Conservation (phyloP, 1,139 yeast genomes). For the Pichia kudriavzevii region DNA sequence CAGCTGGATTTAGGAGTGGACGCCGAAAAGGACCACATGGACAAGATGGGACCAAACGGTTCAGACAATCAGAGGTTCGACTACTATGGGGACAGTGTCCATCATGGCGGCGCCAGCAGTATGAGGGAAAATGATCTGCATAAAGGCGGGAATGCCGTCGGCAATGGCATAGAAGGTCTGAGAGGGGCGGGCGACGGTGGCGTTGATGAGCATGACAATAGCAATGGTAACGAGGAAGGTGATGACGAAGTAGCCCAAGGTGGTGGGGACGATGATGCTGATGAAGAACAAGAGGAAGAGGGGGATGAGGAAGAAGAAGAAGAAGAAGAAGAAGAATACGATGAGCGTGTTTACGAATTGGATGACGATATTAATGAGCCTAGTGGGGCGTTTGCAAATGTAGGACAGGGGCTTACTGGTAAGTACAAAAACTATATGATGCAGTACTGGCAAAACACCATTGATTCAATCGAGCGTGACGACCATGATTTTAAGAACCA, state of each 20-base stretch:
- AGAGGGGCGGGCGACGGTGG: slow-evolving; percentile 11
- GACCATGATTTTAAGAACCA: slow-evolving; percentile 91
- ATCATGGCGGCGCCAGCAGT: slow-evolving; percentile 11
- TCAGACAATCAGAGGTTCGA: background rate
- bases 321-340: slow-evolving; percentile 6
- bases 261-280: slow-evolving; percentile 2
- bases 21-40: too few relatives aligned
- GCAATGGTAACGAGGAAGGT: slow-evolving; percentile 15
- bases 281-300: slow-evolving; percentile 5
- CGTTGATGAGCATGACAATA: slow-evolving; percentile 19
- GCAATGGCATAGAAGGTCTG: background rate
- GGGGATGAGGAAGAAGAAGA: slow-evolving; percentile 4
- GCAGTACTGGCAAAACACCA: slow-evolving; percentile 95
- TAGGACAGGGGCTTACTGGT: slow-evolving; percentile 86
- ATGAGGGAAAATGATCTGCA: background rate
- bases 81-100: slow-evolving; percentile 7
- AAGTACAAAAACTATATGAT: slow-evolving; percentile 81
- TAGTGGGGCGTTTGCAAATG: slow-evolving; percentile 86
- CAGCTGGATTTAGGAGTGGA: too few relatives aligned
- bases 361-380: slow-evolving; percentile 47
- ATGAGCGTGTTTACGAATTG: slow-evolving; percentile 5
- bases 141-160: background rate
- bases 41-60: slow-evolving; percentile 3
- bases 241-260: slow-evolving; percentile 11
- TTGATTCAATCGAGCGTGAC: slow-evolving; percentile 81